A percentile compares a stretch with the other conserved stretches of the same genome.
Evolutionary conservation across 352 stramenopile genomes (phyloP).

Genomic region (Globisporangium viniferum): DNA sequence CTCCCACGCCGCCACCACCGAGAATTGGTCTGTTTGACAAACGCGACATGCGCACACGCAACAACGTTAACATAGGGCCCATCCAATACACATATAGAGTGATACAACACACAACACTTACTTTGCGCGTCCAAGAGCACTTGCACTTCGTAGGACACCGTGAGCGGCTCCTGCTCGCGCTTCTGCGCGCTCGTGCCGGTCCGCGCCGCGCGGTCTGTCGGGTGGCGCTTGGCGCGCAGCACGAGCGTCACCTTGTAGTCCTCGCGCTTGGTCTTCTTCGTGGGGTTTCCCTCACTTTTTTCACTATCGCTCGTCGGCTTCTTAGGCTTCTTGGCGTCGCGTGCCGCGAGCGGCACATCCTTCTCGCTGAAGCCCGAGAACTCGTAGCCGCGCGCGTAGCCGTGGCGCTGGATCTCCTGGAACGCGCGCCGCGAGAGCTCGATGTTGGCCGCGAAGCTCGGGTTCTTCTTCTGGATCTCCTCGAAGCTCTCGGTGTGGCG

Average conservation of each 20-base stretch:
- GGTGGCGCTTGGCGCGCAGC: slow-evolving; percentile 30
- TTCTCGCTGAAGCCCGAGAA: slow-evolving; percentile 60
- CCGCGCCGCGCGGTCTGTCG: slow-evolving; percentile 14
- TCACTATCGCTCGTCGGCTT: slow-evolving; percentile 17
- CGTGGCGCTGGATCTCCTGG: slow-evolving; percentile 48
- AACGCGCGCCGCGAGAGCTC: slow-evolving; percentile 43
- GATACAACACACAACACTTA: slow-evolving; percentile 7
- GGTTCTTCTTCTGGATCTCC: slow-evolving; percentile 41
- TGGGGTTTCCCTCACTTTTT: background rate
- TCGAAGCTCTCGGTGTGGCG: slow-evolving; percentile 29
- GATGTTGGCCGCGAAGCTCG: slow-evolving; percentile 48
- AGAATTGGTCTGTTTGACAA: slow-evolving; percentile 37
- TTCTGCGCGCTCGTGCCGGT: slow-evolving; percentile 30
- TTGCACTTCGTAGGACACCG: slow-evolving; percentile 30
- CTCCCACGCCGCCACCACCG: slow-evolving; percentile 60
- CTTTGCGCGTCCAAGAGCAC: slow-evolving; percentile 24
- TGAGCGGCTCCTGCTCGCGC: slow-evolving; percentile 13
- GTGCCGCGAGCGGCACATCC: slow-evolving; percentile 10
- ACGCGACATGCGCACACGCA: background rate
- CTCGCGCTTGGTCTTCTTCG: slow-evolving; percentile 20
- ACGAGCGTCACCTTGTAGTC: slow-evolving; percentile 52
- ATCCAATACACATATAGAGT: background rate
- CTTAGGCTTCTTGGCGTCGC: slow-evolving; percentile 2
- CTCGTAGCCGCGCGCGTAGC: slow-evolving; percentile 50
- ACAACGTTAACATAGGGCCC: background rate